phyloP scores from a whole-genome alignment of 208 protist genomes.

The Plasmodiophora brassicae region DNA sequence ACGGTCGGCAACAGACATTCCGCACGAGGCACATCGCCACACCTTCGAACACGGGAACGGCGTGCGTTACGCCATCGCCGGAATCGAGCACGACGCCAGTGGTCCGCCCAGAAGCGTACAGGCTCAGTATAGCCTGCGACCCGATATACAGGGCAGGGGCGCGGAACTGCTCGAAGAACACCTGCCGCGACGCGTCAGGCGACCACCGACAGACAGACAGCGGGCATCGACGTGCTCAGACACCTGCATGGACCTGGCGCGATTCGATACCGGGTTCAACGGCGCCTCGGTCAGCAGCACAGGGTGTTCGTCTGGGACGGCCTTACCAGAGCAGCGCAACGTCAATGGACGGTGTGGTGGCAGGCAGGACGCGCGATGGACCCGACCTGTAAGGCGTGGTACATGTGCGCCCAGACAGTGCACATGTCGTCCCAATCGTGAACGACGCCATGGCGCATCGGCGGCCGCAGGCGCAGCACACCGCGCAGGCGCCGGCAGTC shows the following conservation, averaged over 20 bases:
- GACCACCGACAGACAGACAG: too few species aligned
- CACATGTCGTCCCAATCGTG: conserved; percentile 7
- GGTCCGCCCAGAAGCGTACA: conserved; percentile 41
- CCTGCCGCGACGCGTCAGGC: too few species aligned
- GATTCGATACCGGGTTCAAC: conserved; percentile 9
- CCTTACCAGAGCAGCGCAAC: too few species aligned
- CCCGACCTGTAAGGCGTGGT: too few species aligned
- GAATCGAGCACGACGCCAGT: conserved; percentile 48
- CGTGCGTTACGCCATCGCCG: conserved; percentile 41
- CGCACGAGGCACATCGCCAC: not conserved
- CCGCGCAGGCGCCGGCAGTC: too few species aligned
- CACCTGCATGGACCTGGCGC: conserved; percentile 45
- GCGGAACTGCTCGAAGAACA: conserved; percentile 46
- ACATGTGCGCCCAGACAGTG: too few species aligned
- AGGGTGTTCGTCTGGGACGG: conserved; percentile 33
- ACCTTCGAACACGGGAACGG: conserved; percentile 52
- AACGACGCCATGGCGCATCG: not conserved
- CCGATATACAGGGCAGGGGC: conserved; percentile 39
- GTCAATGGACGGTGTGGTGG: too few species aligned
- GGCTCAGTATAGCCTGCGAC: conserved; percentile 34
- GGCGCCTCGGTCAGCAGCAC: conserved; percentile 40
- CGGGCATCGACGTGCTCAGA: too few species aligned
- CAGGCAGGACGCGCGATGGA: too few species aligned
- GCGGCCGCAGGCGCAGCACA: not conserved
- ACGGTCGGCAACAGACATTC: too few species aligned